Conservation (phyloP, 805 yeast genomes). For the Pichia pseudocactophila region DNA sequence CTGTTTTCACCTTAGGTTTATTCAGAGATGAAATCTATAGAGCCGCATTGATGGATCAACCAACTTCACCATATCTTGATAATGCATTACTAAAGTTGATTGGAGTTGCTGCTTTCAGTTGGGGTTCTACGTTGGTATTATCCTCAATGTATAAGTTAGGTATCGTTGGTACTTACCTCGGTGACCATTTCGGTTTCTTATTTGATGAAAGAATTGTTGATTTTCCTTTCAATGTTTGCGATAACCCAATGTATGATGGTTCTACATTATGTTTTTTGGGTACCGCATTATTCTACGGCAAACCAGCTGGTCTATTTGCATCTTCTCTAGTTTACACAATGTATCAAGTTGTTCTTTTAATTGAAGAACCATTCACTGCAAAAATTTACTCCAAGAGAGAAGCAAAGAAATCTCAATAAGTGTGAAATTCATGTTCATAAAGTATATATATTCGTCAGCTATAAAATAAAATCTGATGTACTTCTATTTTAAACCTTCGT, state of each 20-base stretch:
- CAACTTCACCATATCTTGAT: constrained; percentile 47
- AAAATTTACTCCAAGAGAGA: constrained; percentile 55
- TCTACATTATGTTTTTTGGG: constrained; percentile 85
- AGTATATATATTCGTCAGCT: too few species aligned
- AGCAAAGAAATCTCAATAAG: neutral
- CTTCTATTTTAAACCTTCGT: too few species aligned
- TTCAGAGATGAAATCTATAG: constrained; percentile 70
- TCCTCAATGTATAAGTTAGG: constrained; percentile 90
- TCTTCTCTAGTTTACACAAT: constrained; percentile 66
- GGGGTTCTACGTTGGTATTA: constrained; percentile 75
- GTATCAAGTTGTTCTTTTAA: constrained; percentile 75
- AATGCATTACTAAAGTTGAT: constrained; percentile 28
- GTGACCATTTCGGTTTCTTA: constrained; percentile 94
- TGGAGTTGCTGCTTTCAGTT: constrained; percentile 47
- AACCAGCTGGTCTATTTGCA: constrained; percentile 79
- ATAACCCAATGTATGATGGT: constrained; percentile 97
- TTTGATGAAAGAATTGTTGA: constrained; percentile 85
- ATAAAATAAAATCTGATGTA: too few species aligned
- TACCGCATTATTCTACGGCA: constrained; percentile 77
- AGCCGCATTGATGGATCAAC: constrained; percentile 63
- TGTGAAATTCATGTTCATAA: too few species aligned
- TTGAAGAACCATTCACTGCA: constrained; percentile 96
- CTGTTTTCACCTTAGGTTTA: constrained; percentile 81
- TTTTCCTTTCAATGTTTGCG: constrained; percentile 85
- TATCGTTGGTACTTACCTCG: constrained; percentile 91